These are phyloP conservation scores for Rossbeevera mucosa DNA, from an alignment of 768 basidiomycete genomes.

Conservation along the genomic window DNA sequence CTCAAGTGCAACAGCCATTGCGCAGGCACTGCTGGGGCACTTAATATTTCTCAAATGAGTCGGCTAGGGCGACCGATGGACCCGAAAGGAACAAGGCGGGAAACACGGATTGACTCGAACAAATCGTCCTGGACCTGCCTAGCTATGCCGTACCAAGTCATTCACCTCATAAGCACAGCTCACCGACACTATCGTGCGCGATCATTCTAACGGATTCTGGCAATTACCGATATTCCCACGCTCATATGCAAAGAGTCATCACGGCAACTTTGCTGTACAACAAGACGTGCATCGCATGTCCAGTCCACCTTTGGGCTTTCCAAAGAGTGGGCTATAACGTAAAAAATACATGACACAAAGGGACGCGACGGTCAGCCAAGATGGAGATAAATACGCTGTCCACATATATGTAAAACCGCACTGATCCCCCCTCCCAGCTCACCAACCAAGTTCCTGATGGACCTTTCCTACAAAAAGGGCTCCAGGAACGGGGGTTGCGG, in stretches of 20 bases:
- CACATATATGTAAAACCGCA: neutral
- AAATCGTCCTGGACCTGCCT: neutral
- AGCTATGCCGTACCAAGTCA: neutral
- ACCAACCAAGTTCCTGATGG: constrained; percentile 11
- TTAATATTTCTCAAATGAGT: neutral
- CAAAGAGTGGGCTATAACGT: neutral
- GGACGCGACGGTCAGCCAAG: neutral
- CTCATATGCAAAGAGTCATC: neutral
- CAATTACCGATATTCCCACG: neutral
- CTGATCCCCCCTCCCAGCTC: neutral
- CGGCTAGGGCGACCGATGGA: neutral
- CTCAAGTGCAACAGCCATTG: neutral
- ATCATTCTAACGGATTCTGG: neutral
- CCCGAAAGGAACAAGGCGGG: neutral
- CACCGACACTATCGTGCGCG: neutral
- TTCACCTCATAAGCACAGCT: neutral
- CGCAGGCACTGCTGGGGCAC: neutral
- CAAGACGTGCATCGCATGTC: neutral
- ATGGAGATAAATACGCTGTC: neutral
- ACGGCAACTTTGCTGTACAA: neutral
- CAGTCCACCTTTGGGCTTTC: neutral
- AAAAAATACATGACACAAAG: neutral
- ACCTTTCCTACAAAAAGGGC: constrained; percentile 5
- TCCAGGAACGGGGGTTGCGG: neutral
- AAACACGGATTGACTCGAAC: neutral